phyloP scores from a whole-genome alignment of 352 stramenopile genomes.

The Phytopythium montanum region DNA sequence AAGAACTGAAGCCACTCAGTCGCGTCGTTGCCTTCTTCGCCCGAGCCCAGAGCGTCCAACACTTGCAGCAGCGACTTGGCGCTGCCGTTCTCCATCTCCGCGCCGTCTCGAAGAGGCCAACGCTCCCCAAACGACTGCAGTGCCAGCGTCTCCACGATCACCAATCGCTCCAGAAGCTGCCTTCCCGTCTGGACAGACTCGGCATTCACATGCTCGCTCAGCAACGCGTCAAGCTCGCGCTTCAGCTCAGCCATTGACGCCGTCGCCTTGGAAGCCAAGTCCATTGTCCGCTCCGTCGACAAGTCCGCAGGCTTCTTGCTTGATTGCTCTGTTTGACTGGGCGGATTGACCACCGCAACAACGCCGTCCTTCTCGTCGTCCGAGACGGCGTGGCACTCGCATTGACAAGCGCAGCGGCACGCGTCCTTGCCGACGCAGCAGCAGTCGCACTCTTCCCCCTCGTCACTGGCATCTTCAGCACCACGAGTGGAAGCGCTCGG shows the following conservation, averaged over 20 bases:
- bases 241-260: neutral
- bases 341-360: neutral
- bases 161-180: neutral
- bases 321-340: neutral
- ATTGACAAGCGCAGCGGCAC: conserved; percentile 54
- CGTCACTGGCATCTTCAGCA: conserved; percentile 26
- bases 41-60: neutral
- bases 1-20: neutral
- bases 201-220: neutral
- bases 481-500: neutral
- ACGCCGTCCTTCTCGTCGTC: conserved; percentile 46
- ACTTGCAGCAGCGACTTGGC: neutral
- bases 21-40: neutral
- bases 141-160: neutral
- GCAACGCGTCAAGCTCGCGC: neutral
- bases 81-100: neutral
- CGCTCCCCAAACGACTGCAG: neutral
- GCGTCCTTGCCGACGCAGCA: conserved; percentile 59
- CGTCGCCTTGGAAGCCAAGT: too few species aligned
- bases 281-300: too few species aligned
- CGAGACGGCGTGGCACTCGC: conserved; percentile 65
- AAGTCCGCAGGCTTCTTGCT: neutral
- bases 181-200: neutral
- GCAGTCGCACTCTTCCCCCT: conserved; percentile 74
- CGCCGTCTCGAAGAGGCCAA: neutral